These are phyloP conservation scores for Fusarium austroafricanum DNA, from an alignment of 2,329 filamentous ascomycete species.

Conservation along the genomic window DNA sequence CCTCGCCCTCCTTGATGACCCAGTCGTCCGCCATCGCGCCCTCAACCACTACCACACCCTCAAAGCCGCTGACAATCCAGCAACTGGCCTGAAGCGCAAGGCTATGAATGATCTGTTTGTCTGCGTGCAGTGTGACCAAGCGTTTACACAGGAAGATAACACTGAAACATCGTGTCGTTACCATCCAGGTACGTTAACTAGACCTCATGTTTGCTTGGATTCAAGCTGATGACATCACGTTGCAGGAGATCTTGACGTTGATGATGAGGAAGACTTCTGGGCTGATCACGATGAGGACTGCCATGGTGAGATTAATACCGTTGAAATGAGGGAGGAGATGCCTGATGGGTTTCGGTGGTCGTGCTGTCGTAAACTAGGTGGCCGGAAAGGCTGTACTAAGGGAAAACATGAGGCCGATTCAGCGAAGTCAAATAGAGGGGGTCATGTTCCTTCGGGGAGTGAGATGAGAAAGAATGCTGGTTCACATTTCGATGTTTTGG, in stretches of 20 bases:
- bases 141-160: constrained; percentile 25
- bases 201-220: neutral
- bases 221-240: neutral
- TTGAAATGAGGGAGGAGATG: constrained; percentile 13
- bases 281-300: constrained; percentile 24
- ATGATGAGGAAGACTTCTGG: constrained; percentile 3
- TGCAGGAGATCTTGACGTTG: constrained; percentile 11
- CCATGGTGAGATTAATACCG: constrained; percentile 14
- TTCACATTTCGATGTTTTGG: neutral
- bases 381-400: constrained; percentile 2
- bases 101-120: constrained; percentile 25
- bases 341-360: constrained; percentile 20
- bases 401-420: constrained; percentile 19
- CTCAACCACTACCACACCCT: constrained; percentile 15
- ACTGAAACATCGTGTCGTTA: constrained; percentile 10
- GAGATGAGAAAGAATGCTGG: constrained; percentile 14
- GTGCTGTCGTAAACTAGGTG: constrained; percentile 8
- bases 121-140: constrained; percentile 29
- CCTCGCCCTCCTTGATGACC: constrained; percentile 28
- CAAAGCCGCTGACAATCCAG: neutral
- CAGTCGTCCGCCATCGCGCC: neutral
- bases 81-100: constrained; percentile 30
- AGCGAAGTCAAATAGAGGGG: constrained; percentile 8
- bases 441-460: constrained; percentile 18
- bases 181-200: constrained; percentile 25